Evolutionary conservation across 2,329 filamentous ascomycete genomes (phyloP).

Genomic region (Fusarium neocosmosporiellum): DNA sequence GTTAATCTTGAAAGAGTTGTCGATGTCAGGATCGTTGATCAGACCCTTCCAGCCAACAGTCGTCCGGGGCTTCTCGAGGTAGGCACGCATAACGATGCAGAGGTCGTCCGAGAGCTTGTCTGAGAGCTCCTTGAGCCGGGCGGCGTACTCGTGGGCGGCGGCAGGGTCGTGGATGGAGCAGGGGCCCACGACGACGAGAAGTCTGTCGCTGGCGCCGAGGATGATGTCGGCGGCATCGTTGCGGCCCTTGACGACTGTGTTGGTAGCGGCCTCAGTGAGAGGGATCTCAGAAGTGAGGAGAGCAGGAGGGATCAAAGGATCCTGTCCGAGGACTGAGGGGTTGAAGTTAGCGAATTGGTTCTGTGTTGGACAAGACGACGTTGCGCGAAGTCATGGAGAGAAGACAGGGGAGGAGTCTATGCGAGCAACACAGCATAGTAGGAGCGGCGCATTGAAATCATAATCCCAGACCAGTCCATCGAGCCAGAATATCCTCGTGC

Average conservation of each 20-base stretch:
- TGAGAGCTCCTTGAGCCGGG: conserved; percentile 79
- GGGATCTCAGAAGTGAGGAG: conserved; percentile 90
- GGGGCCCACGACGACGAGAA: conserved; percentile 93
- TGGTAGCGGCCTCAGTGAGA: conserved; percentile 69
- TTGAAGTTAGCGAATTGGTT: conserved; percentile 28
- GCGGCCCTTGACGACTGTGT: conserved; percentile 78
- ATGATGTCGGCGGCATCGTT: conserved; percentile 78
- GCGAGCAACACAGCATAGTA: background rate
- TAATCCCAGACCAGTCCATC: background rate
- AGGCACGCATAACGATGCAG: conserved; percentile 96
- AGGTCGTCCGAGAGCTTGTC: conserved; percentile 86
- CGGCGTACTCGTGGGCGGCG: conserved; percentile 88
- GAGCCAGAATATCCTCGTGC: background rate
- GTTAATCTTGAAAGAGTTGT: conserved; percentile 98
- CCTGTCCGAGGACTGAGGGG: conserved; percentile 86
- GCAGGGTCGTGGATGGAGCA: conserved; percentile 97
- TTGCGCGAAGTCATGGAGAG: background rate
- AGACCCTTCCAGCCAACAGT: conserved; percentile 99
- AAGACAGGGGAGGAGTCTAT: background rate
- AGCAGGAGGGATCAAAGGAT: conserved; percentile 89
- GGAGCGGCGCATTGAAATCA: background rate
- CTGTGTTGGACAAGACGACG: background rate
- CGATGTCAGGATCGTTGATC: conserved; percentile 99
- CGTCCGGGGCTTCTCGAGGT: conserved; percentile 98
- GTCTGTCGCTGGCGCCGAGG: conserved; percentile 82